Evolutionary conservation across 2,329 filamentous ascomycete species (phyloP).

Genomic region (Botrytis tulipae): DNA sequence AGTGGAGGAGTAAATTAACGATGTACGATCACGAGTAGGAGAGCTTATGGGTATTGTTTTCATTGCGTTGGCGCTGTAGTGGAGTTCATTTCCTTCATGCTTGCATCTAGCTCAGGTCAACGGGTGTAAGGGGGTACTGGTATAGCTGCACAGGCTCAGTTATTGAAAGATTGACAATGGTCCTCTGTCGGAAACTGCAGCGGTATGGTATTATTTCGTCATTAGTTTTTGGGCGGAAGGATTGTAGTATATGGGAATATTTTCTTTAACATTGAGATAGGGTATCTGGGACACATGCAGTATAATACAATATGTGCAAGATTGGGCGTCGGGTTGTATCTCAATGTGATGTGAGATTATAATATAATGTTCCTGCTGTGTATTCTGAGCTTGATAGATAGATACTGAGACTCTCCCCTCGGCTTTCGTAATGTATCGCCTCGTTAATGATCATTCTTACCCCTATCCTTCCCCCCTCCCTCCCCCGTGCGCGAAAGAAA

Average conservation of each 20-base stretch:
- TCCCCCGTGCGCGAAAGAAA: background rate
- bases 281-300: background rate
- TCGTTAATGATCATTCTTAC: background rate
- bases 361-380: background rate
- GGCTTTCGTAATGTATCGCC: background rate
- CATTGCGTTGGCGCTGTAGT: background rate
- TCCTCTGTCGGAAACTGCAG: background rate
- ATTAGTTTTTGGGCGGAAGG: background rate
- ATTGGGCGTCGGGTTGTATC: background rate
- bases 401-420: background rate
- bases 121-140: background rate
- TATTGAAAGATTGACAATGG: background rate
- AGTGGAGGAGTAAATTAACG: background rate
- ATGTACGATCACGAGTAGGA: conserved; percentile 9
- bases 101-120: background rate
- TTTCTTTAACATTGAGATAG: background rate
- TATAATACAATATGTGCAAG: background rate
- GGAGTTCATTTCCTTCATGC: background rate
- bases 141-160: background rate
- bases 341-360: background rate
- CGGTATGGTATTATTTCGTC: background rate
- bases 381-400: background rate
- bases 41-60: conserved; percentile 2
- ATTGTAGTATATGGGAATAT: background rate
- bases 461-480: background rate